Evolutionary conservation across 805 yeast genomes (phyloP).

Genomic region (Lipomyces yamadae): DNA sequence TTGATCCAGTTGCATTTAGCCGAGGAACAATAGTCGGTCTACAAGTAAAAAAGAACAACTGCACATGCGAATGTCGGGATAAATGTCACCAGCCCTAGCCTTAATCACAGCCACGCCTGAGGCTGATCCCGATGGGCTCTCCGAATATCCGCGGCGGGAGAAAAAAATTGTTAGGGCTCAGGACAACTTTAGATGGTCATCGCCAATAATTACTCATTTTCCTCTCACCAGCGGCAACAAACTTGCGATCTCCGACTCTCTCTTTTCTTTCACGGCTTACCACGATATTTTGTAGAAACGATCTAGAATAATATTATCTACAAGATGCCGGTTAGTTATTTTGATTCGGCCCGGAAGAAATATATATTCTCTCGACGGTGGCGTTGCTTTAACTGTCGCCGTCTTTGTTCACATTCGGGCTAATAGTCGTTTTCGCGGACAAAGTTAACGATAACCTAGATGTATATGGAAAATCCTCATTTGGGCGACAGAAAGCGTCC

Average conservation of each 20-base stretch:
- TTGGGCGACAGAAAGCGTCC: constrained; percentile 77
- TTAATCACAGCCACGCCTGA: constrained; percentile 1
- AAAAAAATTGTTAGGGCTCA: not conserved
- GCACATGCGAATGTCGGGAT: not conserved
- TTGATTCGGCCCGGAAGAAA: not conserved
- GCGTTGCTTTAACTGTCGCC: not conserved
- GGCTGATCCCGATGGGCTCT: no score
- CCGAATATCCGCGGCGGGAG: not conserved
- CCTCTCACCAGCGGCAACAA: not conserved
- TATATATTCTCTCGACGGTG: not conserved
- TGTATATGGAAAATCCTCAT: constrained; percentile 85
- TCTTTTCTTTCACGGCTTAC: not conserved
- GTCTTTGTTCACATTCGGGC: not conserved
- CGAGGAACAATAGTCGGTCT: not conserved
- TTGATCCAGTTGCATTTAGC: not conserved
- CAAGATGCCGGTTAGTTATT: constrained; percentile 1
- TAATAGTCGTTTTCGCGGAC: not conserved
- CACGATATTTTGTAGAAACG: not conserved
- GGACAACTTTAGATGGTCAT: not conserved
- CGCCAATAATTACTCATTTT: not conserved
- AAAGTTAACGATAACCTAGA: constrained; percentile 42
- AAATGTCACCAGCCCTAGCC: not conserved
- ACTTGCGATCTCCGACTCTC: not conserved
- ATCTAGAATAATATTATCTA: not conserved
- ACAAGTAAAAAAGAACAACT: not conserved